These are phyloP conservation scores for Monilinia laxa DNA, from an alignment of 2,329 filamentous ascomycete genomes.

Conservation along the genomic window DNA sequence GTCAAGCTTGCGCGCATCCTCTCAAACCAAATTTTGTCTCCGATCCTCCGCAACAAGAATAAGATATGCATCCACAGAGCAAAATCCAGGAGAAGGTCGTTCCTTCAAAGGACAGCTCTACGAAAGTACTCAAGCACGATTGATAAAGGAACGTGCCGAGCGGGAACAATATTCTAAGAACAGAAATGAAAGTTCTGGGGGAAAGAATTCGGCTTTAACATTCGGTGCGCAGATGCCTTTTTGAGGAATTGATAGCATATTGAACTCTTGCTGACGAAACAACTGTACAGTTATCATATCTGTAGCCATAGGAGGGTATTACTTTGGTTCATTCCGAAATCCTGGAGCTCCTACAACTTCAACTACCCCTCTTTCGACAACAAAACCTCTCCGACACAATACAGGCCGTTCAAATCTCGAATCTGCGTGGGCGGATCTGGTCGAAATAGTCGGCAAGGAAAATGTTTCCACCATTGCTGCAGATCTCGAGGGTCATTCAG, in stretches of 20 bases:
- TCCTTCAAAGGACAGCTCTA: constrained; percentile 60
- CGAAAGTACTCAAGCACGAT: constrained; percentile 55
- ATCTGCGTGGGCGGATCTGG: constrained; percentile 69
- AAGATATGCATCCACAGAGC: constrained; percentile 35
- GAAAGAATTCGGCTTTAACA: constrained; percentile 53
- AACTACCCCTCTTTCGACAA: constrained; percentile 57
- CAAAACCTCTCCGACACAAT: constrained; percentile 55
- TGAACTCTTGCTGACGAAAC: constrained; percentile 21
- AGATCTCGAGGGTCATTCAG: constrained; percentile 57
- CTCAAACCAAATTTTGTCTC: constrained; percentile 28
- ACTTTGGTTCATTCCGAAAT: constrained; percentile 56
- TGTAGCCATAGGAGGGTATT: constrained; percentile 47
- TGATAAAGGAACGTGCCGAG: constrained; percentile 55
- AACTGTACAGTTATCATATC: constrained; percentile 34
- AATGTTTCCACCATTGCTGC: constrained; percentile 60
- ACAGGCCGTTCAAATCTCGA: constrained; percentile 62
- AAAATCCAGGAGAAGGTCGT: constrained; percentile 29
- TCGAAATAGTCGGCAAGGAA: constrained; percentile 61
- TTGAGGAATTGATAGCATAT: constrained; percentile 11
- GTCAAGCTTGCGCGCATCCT: constrained; percentile 26
- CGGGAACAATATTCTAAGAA: constrained; percentile 50
- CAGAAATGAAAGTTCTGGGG: constrained; percentile 43
- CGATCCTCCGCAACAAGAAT: constrained; percentile 25
- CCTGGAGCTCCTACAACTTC: constrained; percentile 53
- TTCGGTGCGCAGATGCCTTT: constrained; percentile 47